Evolutionary conservation across 345 rosid genomes (phyloP).

Genomic region (Eucalyptus decipiens): DNA sequence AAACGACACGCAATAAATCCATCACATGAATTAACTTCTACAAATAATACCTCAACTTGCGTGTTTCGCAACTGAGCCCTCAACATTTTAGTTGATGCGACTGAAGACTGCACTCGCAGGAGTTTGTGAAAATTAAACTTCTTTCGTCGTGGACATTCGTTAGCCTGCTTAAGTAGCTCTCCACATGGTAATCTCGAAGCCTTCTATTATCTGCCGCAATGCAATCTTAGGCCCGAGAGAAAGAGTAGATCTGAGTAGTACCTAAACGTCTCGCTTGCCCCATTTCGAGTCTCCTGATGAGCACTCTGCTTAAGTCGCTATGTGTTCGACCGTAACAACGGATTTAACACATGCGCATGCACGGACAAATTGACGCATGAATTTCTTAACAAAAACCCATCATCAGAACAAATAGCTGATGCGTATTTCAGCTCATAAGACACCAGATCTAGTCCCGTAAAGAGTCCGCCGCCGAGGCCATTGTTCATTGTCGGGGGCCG

Average conservation of each 20-base stretch:
- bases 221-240: not conserved
- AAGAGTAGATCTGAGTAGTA: not conserved
- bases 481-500: not conserved
- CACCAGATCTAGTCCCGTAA: not conserved
- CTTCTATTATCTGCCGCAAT: not conserved
- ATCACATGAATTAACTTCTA: not conserved
- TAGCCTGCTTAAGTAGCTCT: not conserved
- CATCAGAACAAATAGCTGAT: not conserved
- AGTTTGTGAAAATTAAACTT: not conserved
- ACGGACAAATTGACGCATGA: not conserved
- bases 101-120: not conserved
- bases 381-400: not conserved
- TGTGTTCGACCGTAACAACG: not conserved
- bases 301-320: not conserved
- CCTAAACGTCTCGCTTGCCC: not conserved
- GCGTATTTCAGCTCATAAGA: not conserved
- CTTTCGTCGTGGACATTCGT: not conserved
- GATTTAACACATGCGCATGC: not conserved
- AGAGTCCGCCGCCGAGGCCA: not conserved
- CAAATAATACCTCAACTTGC: not conserved
- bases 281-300: not conserved
- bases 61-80: not conserved
- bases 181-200: not conserved
- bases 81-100: not conserved
- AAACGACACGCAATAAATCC: fast-evolving